phyloP scores from a whole-genome alignment of 1,284 basidiomycete species.

The Rhodotorula sp. region DNA sequence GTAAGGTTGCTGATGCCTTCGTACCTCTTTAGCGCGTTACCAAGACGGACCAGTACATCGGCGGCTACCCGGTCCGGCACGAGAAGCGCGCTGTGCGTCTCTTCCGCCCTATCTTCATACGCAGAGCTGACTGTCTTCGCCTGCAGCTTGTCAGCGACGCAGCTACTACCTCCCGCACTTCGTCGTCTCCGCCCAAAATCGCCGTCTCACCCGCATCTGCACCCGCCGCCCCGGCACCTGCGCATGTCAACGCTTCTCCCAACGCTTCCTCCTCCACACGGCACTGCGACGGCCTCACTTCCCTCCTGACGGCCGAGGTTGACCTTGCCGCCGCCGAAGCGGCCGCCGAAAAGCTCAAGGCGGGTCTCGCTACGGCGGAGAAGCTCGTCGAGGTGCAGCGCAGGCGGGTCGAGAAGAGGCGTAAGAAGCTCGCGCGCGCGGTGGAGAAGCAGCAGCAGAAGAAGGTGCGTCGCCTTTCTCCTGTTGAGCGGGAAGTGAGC shows the following conservation, averaged over 20 bases:
- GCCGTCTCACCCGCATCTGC: too few relatives aligned
- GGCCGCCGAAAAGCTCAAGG: background rate
- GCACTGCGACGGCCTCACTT: too few relatives aligned
- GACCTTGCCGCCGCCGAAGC: background rate
- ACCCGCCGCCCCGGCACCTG: too few relatives aligned
- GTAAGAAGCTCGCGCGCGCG: background rate
- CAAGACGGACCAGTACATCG: background rate
- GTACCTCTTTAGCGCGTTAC: background rate
- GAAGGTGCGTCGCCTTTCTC: conserved; percentile 41
- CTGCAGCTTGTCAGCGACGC: too few relatives aligned
- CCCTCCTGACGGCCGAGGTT: background rate
- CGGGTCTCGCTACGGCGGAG: background rate
- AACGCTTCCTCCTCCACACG: too few relatives aligned
- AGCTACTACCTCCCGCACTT: too few relatives aligned
- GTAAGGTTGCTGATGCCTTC: too few relatives aligned
- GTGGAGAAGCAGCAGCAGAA: conserved; percentile 28
- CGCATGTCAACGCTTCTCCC: too few relatives aligned
- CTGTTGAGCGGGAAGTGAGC: background rate
- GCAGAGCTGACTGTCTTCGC: too few relatives aligned
- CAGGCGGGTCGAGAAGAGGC: conserved; percentile 9
- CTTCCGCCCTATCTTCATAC: too few relatives aligned
- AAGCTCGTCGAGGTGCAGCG: background rate
- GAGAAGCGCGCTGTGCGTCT: background rate
- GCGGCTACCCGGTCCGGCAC: background rate
- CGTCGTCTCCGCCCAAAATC: too few relatives aligned